A percentile compares a stretch with the other conserved stretches of the same genome.
Conservation (phyloP, 306 rosid genomes). For the Dalbergia oliveri region DNA sequence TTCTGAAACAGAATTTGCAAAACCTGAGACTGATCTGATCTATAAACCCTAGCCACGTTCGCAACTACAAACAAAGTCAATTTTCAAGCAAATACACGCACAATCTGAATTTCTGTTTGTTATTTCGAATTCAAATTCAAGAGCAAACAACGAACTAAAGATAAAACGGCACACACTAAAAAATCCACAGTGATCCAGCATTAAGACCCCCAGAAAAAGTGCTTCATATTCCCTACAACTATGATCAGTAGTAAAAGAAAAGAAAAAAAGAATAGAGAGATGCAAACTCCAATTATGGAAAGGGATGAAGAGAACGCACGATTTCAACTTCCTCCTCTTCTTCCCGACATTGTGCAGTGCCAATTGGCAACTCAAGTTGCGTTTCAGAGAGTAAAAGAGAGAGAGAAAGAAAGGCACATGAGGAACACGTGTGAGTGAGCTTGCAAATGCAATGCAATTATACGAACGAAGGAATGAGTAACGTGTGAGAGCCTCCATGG, state of each 20-base stretch:
- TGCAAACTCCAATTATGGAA: not conserved
- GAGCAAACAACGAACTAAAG: not conserved
- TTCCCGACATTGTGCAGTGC: conserved; percentile 60
- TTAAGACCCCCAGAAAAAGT: conserved; percentile 16
- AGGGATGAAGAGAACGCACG: conserved; percentile 56
- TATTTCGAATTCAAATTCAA: conserved; percentile 17
- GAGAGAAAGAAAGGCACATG: not conserved
- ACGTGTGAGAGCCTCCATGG: conserved; percentile 26
- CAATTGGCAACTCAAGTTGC: conserved; percentile 26
- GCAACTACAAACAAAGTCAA: conserved; percentile 1
- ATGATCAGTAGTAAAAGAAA: not conserved
- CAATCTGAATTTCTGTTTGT: not conserved
- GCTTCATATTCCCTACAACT: not conserved
- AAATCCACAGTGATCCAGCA: conserved; percentile 47
- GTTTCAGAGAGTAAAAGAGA: not conserved
- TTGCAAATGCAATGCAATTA: too few species aligned
- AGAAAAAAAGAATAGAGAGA: not conserved
- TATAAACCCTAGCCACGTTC: conserved; percentile 49
- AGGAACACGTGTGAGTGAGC: conserved; percentile 42
- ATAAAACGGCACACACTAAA: not conserved
- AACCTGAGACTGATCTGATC: conserved; percentile 30
- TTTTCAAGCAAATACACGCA: not conserved
- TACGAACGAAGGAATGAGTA: not conserved
- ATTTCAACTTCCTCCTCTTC: conserved; percentile 66
- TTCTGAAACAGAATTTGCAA: not conserved